Evolutionary conservation across 192 early-diverging fungal genomes (phyloP).

Genomic region (Coemansia umbellata): DNA sequence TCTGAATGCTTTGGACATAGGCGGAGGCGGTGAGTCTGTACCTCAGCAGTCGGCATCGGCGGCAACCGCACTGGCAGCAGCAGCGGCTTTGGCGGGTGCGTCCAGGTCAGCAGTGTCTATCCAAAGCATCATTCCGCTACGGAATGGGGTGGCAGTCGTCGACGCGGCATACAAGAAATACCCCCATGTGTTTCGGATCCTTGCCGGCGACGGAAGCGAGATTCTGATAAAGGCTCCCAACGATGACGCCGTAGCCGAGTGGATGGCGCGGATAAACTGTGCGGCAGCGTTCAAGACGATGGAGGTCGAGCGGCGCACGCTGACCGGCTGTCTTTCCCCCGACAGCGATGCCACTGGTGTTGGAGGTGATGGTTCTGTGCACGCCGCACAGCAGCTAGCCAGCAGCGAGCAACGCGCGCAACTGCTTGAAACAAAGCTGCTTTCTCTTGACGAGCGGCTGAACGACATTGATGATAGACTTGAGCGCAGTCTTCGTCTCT

Average conservation of each 20-base stretch:
- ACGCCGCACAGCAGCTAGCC: background rate
- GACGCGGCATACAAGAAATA: constrained; percentile 73
- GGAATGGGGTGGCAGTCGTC: constrained; percentile 63
- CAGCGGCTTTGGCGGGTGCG: background rate
- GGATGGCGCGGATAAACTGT: constrained; percentile 80
- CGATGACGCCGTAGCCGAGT: constrained; percentile 71
- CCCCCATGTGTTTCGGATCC: constrained; percentile 72
- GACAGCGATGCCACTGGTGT: background rate
- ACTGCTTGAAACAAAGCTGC: constrained; percentile 45
- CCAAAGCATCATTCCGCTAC: constrained; percentile 56
- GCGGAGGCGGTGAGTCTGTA: background rate
- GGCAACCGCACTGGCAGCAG: background rate
- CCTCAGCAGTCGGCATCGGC: background rate
- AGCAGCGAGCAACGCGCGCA: constrained; percentile 19
- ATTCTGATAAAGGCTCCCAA: constrained; percentile 65
- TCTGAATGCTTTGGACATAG: background rate
- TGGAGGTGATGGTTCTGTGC: background rate
- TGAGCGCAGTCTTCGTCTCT: constrained; percentile 56
- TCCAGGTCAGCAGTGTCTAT: constrained; percentile 19
- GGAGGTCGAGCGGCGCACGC: constrained; percentile 36
- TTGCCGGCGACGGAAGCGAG: constrained; percentile 67
- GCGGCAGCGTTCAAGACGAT: constrained; percentile 69
- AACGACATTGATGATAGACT: constrained; percentile 51
- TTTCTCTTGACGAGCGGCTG: constrained; percentile 52
- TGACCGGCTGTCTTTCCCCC: background rate